phyloP scores from a whole-genome alignment of 2,329 filamentous ascomycete species.

The Calonectria pauciramosa region DNA sequence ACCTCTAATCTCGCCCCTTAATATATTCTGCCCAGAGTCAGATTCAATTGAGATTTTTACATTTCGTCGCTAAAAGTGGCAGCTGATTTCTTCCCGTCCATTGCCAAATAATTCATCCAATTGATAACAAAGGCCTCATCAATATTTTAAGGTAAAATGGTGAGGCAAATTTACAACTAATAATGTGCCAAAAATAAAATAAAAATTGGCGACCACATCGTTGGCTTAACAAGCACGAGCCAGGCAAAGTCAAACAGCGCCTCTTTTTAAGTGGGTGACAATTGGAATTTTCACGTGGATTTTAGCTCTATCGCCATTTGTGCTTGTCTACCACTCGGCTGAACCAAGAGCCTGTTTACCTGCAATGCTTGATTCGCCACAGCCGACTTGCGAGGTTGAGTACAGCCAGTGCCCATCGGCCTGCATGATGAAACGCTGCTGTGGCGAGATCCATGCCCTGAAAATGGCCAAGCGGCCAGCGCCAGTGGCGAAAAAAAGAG shows the following conservation, averaged over 20 bases:
- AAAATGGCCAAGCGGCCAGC: background rate
- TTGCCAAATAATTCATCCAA: background rate
- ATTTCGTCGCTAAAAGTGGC: too few relatives aligned
- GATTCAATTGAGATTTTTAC: too few relatives aligned
- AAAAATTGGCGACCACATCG: background rate
- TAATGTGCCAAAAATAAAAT: background rate
- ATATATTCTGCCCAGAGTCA: too few relatives aligned
- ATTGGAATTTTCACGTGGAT: background rate
- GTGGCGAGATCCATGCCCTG: background rate
- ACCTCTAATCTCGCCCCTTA: too few relatives aligned
- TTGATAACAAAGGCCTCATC: background rate
- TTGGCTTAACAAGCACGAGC: background rate
- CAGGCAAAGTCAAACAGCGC: background rate
- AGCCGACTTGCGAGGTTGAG: background rate
- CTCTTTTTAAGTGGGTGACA: background rate
- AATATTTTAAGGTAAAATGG: background rate
- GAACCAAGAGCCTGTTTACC: background rate
- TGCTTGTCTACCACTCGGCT: background rate
- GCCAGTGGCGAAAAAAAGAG: background rate
- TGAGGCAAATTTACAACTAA: background rate
- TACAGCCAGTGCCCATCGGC: background rate
- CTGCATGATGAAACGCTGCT: background rate
- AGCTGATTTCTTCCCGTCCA: too few relatives aligned
- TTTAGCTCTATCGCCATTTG: background rate
- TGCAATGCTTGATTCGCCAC: background rate